These are phyloP conservation scores for Nitzschia inconspicua DNA, from an alignment of 108 stramenopile species.

Conservation along the genomic window DNA sequence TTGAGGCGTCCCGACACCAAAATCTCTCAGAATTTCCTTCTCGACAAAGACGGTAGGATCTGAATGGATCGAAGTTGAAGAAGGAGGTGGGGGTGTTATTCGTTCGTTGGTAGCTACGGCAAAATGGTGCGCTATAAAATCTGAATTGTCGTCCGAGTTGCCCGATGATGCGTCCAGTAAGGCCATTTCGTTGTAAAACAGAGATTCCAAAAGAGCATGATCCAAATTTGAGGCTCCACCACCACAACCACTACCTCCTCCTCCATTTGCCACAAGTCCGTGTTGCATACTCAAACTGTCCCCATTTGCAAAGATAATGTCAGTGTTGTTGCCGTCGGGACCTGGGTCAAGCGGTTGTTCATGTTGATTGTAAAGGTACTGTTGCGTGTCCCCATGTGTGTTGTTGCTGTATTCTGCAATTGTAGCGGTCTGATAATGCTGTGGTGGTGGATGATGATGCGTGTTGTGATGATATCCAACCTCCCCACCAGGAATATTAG, in stretches of 20 bases:
- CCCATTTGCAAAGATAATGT: too few relatives aligned
- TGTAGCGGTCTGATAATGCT: too few relatives aligned
- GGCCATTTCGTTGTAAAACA: constrained; percentile 72
- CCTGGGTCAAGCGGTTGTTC: background rate
- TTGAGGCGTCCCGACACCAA: constrained; percentile 28
- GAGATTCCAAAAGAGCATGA: constrained; percentile 49
- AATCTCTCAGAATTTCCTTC: constrained; percentile 40
- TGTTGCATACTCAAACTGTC: too few relatives aligned
- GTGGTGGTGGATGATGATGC: too few relatives aligned
- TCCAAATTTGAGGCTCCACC: constrained; percentile 31
- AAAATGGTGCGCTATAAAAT: constrained; percentile 18
- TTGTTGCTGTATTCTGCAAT: too few relatives aligned
- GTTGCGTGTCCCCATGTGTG: too few relatives aligned
- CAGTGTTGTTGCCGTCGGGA: background rate
- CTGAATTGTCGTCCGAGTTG: background rate
- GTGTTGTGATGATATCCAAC: too few relatives aligned
- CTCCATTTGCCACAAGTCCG: too few relatives aligned
- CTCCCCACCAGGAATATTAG: too few relatives aligned
- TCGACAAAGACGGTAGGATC: constrained; percentile 25
- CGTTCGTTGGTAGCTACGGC: background rate
- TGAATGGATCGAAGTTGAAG: background rate
- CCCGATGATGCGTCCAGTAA: constrained; percentile 30
- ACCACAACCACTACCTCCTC: background rate
- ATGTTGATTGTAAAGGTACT: too few relatives aligned
- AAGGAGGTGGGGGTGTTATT: background rate